These are phyloP conservation scores for Rhodotorula kratochvilovae DNA, from an alignment of 768 basidiomycete species.

Conservation along the genomic window DNA sequence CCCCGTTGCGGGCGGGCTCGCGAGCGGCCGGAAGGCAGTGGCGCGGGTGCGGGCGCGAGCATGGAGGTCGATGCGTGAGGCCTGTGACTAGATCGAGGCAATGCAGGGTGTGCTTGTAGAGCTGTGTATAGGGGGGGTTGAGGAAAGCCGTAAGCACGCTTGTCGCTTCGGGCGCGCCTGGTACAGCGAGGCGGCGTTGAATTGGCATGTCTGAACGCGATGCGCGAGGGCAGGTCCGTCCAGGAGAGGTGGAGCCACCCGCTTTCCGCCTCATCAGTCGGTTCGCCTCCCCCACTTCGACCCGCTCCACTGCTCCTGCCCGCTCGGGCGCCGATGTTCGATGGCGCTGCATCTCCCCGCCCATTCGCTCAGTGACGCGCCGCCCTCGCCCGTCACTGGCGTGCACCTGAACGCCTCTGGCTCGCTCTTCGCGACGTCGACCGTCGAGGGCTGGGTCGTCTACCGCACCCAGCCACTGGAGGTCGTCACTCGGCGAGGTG, in stretches of 20 bases:
- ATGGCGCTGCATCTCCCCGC: conserved; percentile 33
- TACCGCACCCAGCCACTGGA: conserved; percentile 23
- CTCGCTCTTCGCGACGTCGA: conserved; percentile 26
- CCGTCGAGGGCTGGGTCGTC: conserved; percentile 35
- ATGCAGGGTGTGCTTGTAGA: not conserved
- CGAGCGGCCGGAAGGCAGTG: conserved; percentile 9
- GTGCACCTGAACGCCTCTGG: conserved; percentile 10
- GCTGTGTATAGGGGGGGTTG: too few relatives aligned
- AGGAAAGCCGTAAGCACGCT: too few relatives aligned
- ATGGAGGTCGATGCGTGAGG: conserved; percentile 41
- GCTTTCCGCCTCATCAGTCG: too few relatives aligned
- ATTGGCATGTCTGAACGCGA: too few relatives aligned
- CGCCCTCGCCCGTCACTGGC: conserved; percentile 5
- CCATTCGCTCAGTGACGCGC: conserved; percentile 23
- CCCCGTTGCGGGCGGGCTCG: conserved; percentile 23
- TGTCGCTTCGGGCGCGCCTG: too few relatives aligned
- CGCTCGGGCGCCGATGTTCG: not conserved
- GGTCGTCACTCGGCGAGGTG: conserved; percentile 14
- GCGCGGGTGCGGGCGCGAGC: conserved; percentile 14
- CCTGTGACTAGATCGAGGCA: not conserved
- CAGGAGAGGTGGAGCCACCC: too few relatives aligned
- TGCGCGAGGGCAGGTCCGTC: too few relatives aligned
- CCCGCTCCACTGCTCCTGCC: not conserved
- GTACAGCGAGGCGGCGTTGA: too few relatives aligned
- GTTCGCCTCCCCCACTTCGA: too few relatives aligned